phyloP scores from a whole-genome alignment of 768 basidiomycete genomes.

The Suillus decipiens region DNA sequence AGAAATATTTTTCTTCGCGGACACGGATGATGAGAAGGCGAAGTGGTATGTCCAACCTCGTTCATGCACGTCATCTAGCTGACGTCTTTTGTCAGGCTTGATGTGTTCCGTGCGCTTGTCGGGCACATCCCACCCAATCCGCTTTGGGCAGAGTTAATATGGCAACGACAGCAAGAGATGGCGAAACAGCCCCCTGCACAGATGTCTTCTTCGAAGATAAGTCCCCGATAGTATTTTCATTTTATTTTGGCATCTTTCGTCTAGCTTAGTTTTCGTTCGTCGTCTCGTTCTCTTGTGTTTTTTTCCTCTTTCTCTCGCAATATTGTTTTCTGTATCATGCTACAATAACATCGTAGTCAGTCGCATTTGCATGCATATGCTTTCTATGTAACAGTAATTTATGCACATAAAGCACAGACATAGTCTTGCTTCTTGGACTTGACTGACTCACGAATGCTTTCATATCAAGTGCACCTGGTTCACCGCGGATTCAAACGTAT shows the following conservation, averaged over 20 bases:
- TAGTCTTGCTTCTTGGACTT: conserved; percentile 2
- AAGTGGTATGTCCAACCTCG: conserved; percentile 62
- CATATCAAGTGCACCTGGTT: not conserved
- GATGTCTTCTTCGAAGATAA: not conserved
- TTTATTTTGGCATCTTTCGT: conserved; percentile 1
- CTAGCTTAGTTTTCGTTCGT: conserved; percentile 1
- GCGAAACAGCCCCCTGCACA: conserved; percentile 17
- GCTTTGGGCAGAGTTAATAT: conserved; percentile 89
- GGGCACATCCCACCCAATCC: conserved; percentile 92
- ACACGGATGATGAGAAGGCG: conserved; percentile 84
- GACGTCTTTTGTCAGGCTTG: conserved; percentile 58
- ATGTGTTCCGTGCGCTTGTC: conserved; percentile 79
- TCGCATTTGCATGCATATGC: conserved; percentile 6
- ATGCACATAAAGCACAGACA: conserved; percentile 5
- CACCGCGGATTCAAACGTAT: conserved; percentile 35
- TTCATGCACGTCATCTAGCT: not conserved
- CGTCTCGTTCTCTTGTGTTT: not conserved
- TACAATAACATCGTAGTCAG: conserved; percentile 6
- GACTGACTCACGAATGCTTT: not conserved
- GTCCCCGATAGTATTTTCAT: conserved; percentile 4
- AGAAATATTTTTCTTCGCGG: conserved; percentile 88
- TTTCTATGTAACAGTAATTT: conserved; percentile 6
- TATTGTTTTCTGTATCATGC: conserved; percentile 1
- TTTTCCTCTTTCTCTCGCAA: not conserved
- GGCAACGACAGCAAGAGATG: conserved; percentile 72